Evolutionary conservation across 2,329 filamentous ascomycete species (phyloP).

Genomic region (Mycosphaerelloides madeirae): DNA sequence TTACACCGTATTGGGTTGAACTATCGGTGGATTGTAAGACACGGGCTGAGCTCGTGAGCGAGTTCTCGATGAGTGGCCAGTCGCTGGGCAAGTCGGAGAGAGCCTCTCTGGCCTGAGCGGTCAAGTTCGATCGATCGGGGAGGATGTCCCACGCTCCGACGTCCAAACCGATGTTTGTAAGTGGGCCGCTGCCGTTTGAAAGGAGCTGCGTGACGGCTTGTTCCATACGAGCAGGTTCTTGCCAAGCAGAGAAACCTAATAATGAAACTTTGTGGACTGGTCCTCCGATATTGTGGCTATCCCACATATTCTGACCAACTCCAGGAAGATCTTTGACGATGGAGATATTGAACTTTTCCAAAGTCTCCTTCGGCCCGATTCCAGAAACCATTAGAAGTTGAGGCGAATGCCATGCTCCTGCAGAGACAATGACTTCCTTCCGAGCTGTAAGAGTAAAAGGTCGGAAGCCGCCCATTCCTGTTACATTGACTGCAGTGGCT

Average conservation of each 20-base stretch:
- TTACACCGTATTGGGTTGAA: conserved; percentile 31
- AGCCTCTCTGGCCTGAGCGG: conserved; percentile 2
- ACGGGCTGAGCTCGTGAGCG: conserved; percentile 6
- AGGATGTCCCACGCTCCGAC: conserved; percentile 16
- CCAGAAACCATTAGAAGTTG: conserved; percentile 32
- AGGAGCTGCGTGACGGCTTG: conserved; percentile 14
- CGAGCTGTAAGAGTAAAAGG: conserved; percentile 26
- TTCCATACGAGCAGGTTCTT: conserved; percentile 2
- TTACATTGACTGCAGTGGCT: conserved; percentile 23
- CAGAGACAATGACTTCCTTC: conserved; percentile 32
- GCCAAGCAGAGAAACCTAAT: conserved; percentile 10
- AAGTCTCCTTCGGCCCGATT: conserved; percentile 32
- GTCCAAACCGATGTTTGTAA: conserved; percentile 19
- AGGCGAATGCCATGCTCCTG: conserved; percentile 30
- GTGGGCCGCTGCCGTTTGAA: conserved; percentile 18
- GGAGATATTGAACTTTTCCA: conserved; percentile 41
- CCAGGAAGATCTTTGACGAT: conserved; percentile 45
- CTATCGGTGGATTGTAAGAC: conserved; percentile 21
- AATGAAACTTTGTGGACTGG: conserved; percentile 11
- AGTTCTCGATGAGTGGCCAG: conserved; percentile 34
- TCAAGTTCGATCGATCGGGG: conserved; percentile 15
- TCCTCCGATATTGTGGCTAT: conserved; percentile 31
- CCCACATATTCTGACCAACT: conserved; percentile 50
- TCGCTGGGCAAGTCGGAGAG: conserved; percentile 27
- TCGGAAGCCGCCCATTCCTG: conserved; percentile 21